Evolutionary conservation across 805 yeast species (phyloP), one percentile per base, ranked within the genome.

Genomic region (Ogataea saltuana): DNA sequence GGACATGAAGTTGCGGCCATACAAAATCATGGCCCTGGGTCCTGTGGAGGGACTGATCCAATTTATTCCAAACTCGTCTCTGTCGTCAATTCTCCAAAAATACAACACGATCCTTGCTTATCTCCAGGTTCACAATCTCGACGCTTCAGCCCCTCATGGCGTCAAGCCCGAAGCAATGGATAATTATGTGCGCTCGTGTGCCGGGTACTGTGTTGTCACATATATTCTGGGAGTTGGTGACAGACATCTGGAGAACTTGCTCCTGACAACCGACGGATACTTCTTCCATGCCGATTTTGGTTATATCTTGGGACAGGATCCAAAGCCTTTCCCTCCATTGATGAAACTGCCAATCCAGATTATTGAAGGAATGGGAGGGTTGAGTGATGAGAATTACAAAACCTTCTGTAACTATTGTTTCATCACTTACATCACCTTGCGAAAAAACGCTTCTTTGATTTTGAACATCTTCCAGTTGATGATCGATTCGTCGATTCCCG

Each of bases 201-300:
- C 99, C 18, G 99, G 99, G 0, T 93, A 93, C 60, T 93, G 97
- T 70, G 98, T 93, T 1, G 86, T 93, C 18, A 93, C 99, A 0
- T 93, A 93, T 56, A 69, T 93, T 7, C 67, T 93, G 11, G 99
- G 99, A 5, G 97, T 93, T 7, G 99, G 99, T 12, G 99, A 93
- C 65, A 76, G 99, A 44, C 99, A 93, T 69, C 70, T 93, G 50
- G 99, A 93, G 59, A 93, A 93, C 58, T 67, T 93, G 50, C 71
- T 93, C 33, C 28, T 85, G 82, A 39, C 88, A 81, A 49, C 69
- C 49, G 85, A 91, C 75, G 83, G 95, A 2, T 87, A 81, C 54
- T 93, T 93, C 61, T 91, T 95, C 78, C 99, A 93, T 65, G 97
- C 96, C 1, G 99, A 93, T 65, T 93, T 88, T 64, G 99, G 99